phyloP scores from a whole-genome alignment of 164 flowering plant genomes.

The Paratinospora sagittata region DNA sequence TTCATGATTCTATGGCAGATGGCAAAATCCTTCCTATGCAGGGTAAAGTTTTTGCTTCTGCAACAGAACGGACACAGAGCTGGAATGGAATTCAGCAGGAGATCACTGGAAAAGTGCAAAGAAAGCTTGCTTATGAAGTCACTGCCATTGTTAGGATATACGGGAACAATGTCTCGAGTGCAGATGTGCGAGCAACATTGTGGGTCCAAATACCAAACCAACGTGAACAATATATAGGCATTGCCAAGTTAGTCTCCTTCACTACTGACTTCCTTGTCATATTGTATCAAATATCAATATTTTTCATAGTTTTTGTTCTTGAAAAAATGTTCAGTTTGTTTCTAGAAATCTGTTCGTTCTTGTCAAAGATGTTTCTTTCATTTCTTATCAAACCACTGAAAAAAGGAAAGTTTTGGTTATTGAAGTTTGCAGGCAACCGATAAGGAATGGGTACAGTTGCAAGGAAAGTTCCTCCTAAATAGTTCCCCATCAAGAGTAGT shows the following conservation, averaged over 20 bases:
- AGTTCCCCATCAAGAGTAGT: slow-evolving; percentile 62
- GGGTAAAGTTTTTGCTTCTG: slow-evolving; percentile 76
- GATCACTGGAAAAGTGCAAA: slow-evolving; percentile 65
- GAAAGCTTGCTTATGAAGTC: slow-evolving; percentile 76
- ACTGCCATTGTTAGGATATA: slow-evolving; percentile 65
- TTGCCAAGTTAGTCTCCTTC: slow-evolving; percentile 52
- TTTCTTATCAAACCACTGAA: slow-evolving; percentile 8
- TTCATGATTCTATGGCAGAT: slow-evolving; percentile 70
- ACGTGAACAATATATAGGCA: slow-evolving; percentile 78
- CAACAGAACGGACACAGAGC: slow-evolving; percentile 64
- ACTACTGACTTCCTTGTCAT: not conserved
- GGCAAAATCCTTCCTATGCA: slow-evolving; percentile 68
- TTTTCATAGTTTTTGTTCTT: not conserved
- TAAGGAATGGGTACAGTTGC: slow-evolving; percentile 75
- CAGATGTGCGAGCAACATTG: slow-evolving; percentile 64
- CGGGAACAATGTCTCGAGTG: slow-evolving; percentile 50
- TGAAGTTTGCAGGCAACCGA: slow-evolving; percentile 79
- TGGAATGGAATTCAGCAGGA: slow-evolving; percentile 98
- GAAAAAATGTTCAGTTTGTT: not conserved
- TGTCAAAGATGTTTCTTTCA: not conserved
- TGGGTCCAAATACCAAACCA: slow-evolving; percentile 67
- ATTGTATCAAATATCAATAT: not conserved
- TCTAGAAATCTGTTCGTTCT: not conserved
- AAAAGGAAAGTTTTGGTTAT: slow-evolving; percentile 3
- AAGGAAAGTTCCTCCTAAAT: slow-evolving; percentile 85